Evolutionary conservation across 1,139 yeast genomes (phyloP).

Genomic region (Yamadazyma sp.): DNA sequence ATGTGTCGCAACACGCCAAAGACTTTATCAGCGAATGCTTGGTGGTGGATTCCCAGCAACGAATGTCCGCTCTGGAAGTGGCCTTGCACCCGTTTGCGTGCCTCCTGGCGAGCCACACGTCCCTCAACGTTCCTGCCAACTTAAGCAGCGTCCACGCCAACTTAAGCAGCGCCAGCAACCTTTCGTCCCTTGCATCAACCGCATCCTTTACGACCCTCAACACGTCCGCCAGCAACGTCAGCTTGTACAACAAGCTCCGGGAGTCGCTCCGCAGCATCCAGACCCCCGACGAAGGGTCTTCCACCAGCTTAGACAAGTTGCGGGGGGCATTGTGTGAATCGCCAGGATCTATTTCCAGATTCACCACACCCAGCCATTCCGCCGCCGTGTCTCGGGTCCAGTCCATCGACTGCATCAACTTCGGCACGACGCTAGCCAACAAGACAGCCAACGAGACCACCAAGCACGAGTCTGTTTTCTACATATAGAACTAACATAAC

Average conservation of each 20-base stretch:
- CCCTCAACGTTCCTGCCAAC: background rate
- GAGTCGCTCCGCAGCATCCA: constrained; percentile 9
- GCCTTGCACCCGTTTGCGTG: constrained; percentile 49
- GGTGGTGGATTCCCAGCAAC: constrained; percentile 38
- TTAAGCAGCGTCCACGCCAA: background rate
- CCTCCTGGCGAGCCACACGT: background rate
- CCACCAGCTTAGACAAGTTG: no score
- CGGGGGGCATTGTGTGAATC: constrained; percentile 31
- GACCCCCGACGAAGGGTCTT: no score
- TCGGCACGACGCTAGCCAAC: background rate
- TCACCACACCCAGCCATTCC: constrained; percentile 25
- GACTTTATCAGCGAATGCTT: constrained; percentile 62
- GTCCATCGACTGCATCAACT: constrained; percentile 13
- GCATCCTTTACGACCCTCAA: constrained; percentile 1
- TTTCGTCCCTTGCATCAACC: background rate
- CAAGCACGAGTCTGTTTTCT: constrained; percentile 6
- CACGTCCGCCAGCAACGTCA: constrained; percentile 10
- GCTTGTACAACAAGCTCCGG: constrained; percentile 9
- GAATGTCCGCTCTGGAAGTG: constrained; percentile 51
- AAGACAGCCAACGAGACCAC: background rate
- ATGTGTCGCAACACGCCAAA: constrained; percentile 54
- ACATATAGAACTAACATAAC: constrained; percentile 2
- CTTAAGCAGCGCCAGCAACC: background rate
- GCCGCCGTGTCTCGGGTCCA: constrained; percentile 16
- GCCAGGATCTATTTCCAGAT: constrained; percentile 29